Evolutionary conservation across 2,329 filamentous ascomycete species (phyloP).

Genomic region (Verticillium alfalfae): DNA sequence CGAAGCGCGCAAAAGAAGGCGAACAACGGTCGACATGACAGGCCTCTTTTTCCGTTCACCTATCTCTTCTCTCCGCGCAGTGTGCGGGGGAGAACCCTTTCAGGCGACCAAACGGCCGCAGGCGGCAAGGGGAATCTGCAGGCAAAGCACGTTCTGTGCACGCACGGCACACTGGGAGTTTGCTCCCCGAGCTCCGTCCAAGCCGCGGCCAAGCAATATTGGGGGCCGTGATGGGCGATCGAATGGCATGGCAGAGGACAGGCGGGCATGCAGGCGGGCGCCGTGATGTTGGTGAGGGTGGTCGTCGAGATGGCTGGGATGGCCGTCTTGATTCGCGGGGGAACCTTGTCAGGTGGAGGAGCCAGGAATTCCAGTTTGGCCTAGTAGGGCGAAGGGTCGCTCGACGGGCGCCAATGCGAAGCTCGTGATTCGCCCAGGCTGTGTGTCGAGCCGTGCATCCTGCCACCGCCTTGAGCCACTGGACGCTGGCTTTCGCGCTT

Average conservation of each 20-base stretch:
- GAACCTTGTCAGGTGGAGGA: constrained; percentile 1
- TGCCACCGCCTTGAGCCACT: constrained; percentile 7
- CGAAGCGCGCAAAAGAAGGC: constrained; percentile 2
- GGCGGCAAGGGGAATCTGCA: neutral
- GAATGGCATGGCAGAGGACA: constrained; percentile 3
- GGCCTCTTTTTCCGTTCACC: neutral
- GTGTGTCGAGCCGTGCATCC: constrained; percentile 9
- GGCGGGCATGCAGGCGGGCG: neutral
- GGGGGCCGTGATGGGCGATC: constrained; percentile 5
- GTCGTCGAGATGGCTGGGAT: constrained; percentile 1
- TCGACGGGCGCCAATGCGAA: constrained; percentile 18
- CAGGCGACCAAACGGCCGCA: neutral
- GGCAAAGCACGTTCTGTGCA: neutral
- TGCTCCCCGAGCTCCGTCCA: constrained; percentile 3
- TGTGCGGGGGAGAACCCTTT: neutral
- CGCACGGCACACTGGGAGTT: neutral
- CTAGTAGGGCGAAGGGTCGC: constrained; percentile 1
- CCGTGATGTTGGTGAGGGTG: neutral
- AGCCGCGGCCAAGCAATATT: constrained; percentile 5
- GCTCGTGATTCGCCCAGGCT: constrained; percentile 14
- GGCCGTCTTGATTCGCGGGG: constrained; percentile 6
- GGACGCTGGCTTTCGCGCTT: constrained; percentile 1
- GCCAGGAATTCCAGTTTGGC: neutral
- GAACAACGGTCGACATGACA: neutral
- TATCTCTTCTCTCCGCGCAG: neutral